phyloP scores from a whole-genome alignment of 2,329 filamentous ascomycete species.

The Colletotrichum tropicicola region DNA sequence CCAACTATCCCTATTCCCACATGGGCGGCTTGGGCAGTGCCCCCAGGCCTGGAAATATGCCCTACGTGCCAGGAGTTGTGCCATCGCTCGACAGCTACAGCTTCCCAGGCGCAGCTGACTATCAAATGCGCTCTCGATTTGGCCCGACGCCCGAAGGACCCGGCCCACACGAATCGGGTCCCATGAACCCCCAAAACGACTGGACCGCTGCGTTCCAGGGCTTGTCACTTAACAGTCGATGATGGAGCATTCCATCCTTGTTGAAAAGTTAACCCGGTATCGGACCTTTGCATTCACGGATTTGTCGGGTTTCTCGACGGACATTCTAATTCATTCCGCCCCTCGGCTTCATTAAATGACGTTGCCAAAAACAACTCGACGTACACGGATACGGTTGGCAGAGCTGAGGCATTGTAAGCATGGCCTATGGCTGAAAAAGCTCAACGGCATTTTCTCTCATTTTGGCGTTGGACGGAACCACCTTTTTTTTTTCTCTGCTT shows the following conservation, averaged over 20 bases:
- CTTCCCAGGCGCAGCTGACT: slow-evolving; percentile 54
- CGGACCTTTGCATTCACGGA: neutral
- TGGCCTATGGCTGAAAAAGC: slow-evolving; percentile 12
- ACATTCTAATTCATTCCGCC: neutral
- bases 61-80: slow-evolving; percentile 50
- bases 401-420: slow-evolving; percentile 18
- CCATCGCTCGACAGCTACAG: slow-evolving; percentile 53
- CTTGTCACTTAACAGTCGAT: slow-evolving; percentile 74
- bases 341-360: neutral
- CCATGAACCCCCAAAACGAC: slow-evolving; percentile 53
- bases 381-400: slow-evolving; percentile 11
- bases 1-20: slow-evolving; percentile 44
- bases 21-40: slow-evolving; percentile 35
- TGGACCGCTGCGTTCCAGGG: slow-evolving; percentile 75
- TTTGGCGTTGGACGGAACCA: slow-evolving; percentile 20
- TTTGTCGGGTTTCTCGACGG: neutral
- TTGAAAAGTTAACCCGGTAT: neutral
- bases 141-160: slow-evolving; percentile 48
- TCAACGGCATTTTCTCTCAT: slow-evolving; percentile 9
- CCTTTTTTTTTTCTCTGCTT: slow-evolving; percentile 2
- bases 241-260: slow-evolving; percentile 28
- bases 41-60: slow-evolving; percentile 44
- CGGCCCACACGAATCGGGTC: slow-evolving; percentile 38
- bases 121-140: slow-evolving; percentile 58
- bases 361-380: neutral